Conservation (phyloP, 495 filamentous ascomycete genomes). For the Recurvomyces mirabilis region DNA sequence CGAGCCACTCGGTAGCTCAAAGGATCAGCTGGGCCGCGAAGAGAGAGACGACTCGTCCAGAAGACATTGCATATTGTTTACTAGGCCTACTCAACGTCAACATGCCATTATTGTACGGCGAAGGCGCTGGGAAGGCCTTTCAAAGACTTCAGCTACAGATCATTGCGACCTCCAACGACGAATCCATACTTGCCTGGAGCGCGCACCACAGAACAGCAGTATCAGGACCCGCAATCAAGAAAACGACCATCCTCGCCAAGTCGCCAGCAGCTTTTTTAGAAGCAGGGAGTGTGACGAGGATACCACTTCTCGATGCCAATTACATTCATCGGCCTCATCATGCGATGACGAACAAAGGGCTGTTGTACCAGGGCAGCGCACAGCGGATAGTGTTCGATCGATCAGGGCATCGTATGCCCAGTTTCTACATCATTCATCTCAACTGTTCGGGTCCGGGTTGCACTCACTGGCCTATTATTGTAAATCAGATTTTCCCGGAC, state of each 20-base stretch:
- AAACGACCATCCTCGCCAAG: not conserved
- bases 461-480: not conserved
- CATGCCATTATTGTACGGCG: constrained; percentile 22
- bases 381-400: not conserved
- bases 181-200: constrained; percentile 16
- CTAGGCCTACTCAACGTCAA: constrained; percentile 20
- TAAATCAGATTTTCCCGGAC: not conserved
- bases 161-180: constrained; percentile 18
- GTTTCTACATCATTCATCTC: not conserved
- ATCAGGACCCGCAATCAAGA: not conserved
- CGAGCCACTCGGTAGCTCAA: constrained; percentile 9
- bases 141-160: constrained; percentile 26
- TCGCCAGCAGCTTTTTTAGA: not conserved
- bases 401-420: not conserved
- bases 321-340: not conserved
- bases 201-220: not conserved
- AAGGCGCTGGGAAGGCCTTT: constrained; percentile 24
- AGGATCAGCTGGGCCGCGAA: constrained; percentile 17
- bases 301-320: not conserved
- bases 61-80: constrained; percentile 22
- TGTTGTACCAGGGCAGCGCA: not conserved
- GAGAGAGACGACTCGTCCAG: constrained; percentile 10
- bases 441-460: not conserved
- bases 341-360: constrained; percentile 5
- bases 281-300: not conserved